Evolutionary conservation across 495 filamentous ascomycete genomes (phyloP).

Genomic region (Daldinia concentrica): DNA sequence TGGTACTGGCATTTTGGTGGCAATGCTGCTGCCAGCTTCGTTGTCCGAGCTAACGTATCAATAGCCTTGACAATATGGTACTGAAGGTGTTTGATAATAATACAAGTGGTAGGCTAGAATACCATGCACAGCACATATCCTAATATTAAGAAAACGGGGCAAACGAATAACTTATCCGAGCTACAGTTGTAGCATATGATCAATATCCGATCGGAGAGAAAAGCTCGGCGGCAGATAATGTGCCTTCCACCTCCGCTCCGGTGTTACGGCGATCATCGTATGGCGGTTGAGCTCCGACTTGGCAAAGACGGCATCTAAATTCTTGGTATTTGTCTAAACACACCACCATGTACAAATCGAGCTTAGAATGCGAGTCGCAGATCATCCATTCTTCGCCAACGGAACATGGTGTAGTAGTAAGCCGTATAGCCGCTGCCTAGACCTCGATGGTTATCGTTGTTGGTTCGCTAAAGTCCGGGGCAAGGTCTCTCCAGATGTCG

Average conservation of each 20-base stretch:
- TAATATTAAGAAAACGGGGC: neutral
- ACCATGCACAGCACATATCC: neutral
- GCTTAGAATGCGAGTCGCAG: neutral
- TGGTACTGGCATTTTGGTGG: neutral
- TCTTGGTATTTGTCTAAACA: neutral
- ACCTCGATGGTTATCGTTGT: neutral
- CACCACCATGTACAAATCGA: too few relatives aligned
- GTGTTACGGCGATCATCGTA: slow-evolving; percentile 11
- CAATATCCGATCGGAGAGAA: slow-evolving; percentile 3
- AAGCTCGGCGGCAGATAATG: neutral
- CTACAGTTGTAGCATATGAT: neutral
- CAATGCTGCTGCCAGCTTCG: neutral
- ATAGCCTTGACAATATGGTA: neutral
- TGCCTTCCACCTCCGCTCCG: slow-evolving; percentile 4
- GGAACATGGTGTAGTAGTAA: slow-evolving; percentile 22
- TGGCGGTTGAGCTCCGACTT: neutral
- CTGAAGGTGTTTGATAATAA: neutral
- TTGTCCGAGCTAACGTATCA: neutral
- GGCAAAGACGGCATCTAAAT: neutral
- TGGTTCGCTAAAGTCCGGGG: slow-evolving; percentile 8
- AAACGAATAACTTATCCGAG: neutral
- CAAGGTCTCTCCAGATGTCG: slow-evolving; percentile 24
- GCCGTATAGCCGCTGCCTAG: slow-evolving; percentile 17
- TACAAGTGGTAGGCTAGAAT: too few relatives aligned
- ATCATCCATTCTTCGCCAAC: neutral